Conservation (phyloP, 176 grass and related monocot genomes). For the Eragrostis nindensis region DNA sequence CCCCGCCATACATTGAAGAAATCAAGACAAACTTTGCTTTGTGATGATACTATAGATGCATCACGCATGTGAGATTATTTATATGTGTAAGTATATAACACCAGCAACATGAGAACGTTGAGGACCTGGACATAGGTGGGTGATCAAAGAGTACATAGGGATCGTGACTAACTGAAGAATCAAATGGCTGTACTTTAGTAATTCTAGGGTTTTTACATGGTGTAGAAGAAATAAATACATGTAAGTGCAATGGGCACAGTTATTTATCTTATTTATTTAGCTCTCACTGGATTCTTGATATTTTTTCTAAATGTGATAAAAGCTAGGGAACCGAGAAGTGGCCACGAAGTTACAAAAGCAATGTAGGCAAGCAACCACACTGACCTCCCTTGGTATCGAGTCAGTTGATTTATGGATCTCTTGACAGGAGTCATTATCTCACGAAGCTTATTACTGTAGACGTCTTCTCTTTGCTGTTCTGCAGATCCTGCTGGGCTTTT, state of each 20-base stretch:
- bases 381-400: slow-evolving; percentile 60
- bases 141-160: neutral
- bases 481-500: neutral
- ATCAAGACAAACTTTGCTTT: neutral
- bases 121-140: neutral
- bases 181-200: slow-evolving; percentile 21
- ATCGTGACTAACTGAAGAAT: neutral
- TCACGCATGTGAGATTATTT: neutral
- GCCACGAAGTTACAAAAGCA: slow-evolving; percentile 80
- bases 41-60: neutral
- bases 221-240: neutral
- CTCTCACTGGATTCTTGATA: slow-evolving; percentile 41
- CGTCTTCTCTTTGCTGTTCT: slow-evolving; percentile 38
- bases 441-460: slow-evolving; percentile 31
- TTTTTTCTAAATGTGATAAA: slow-evolving; percentile 75
- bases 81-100: neutral
- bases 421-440: slow-evolving; percentile 67
- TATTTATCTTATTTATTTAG: slow-evolving; percentile 28
- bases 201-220: neutral
- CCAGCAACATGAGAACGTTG: neutral
- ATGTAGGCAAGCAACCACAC: slow-evolving; percentile 89
- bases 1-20: neutral
- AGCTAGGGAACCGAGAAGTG: slow-evolving; percentile 70
- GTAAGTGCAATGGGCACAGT: neutral
- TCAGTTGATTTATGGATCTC: slow-evolving; percentile 71